These are phyloP conservation scores for Trichophyton verrucosum DNA, from an alignment of 2,329 filamentous ascomycete species.

Conservation along the genomic window DNA sequence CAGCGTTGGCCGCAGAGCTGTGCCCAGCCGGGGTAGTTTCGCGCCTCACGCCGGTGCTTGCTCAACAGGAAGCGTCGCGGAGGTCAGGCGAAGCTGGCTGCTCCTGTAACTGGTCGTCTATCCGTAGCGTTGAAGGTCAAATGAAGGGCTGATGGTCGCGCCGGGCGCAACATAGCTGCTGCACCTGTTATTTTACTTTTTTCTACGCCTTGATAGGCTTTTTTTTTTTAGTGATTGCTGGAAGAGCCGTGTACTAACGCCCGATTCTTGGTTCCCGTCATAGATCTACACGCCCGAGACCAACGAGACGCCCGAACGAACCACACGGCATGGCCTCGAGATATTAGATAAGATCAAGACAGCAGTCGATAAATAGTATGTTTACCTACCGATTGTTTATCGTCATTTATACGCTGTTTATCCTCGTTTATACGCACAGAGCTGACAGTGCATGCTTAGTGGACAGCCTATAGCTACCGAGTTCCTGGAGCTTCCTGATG, in stretches of 20 bases:
- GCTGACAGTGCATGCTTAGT: slow-evolving; percentile 28
- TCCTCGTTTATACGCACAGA: neutral
- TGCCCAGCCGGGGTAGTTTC: neutral
- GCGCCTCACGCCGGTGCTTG: neutral
- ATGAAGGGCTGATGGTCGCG: neutral
- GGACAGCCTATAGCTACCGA: slow-evolving; percentile 61
- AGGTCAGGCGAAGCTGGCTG: neutral
- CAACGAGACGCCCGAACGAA: slow-evolving; percentile 14
- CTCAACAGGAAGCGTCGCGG: neutral
- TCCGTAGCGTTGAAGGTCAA: neutral
- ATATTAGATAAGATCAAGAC: slow-evolving; percentile 14
- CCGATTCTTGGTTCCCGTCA: slow-evolving; percentile 12
- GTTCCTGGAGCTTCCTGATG: slow-evolving; percentile 60
- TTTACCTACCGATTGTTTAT: neutral
- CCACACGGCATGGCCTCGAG: slow-evolving; percentile 11
- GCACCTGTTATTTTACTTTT: neutral
- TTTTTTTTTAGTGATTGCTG: neutral
- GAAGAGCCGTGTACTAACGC: slow-evolving; percentile 2
- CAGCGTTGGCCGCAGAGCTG: neutral
- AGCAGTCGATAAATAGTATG: slow-evolving; percentile 15
- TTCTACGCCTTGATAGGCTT: neutral
- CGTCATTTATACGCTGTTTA: neutral
- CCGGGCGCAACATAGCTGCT: neutral
- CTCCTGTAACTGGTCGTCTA: slow-evolving; percentile 3
- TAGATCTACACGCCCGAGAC: slow-evolving; percentile 14